These are phyloP conservation scores for Aspergillus ochraceus DNA, from an alignment of 2,329 filamentous ascomycete genomes.

Conservation along the genomic window DNA sequence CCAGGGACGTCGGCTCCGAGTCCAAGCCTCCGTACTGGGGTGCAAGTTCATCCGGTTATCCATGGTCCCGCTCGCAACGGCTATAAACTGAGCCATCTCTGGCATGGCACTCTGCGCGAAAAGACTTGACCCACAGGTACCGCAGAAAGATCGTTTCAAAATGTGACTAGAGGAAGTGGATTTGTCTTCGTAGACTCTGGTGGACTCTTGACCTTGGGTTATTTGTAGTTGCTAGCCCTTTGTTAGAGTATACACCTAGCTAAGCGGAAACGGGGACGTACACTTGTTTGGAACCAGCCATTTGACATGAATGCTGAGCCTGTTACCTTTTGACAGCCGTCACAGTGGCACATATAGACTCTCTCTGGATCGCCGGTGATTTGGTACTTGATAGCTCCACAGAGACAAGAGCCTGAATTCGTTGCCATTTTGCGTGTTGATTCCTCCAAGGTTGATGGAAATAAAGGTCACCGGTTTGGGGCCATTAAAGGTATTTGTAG, in stretches of 20 bases:
- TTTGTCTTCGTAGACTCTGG: conserved; percentile 18
- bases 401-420: conserved; percentile 22
- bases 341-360: conserved; percentile 22
- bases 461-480: too few relatives aligned
- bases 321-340: conserved; percentile 23
- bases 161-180: conserved; percentile 8
- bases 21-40: conserved; percentile 3
- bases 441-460: too few relatives aligned
- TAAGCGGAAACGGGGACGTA: conserved; percentile 1
- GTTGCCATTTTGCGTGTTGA: too few relatives aligned
- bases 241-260: not conserved
- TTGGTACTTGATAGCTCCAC: conserved; percentile 18
- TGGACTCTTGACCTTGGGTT: conserved; percentile 7
- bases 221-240: conserved; percentile 13
- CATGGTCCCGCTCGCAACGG: conserved; percentile 15
- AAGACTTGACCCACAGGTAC: conserved; percentile 18
- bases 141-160: conserved; percentile 21
- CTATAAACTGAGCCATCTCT: not conserved
- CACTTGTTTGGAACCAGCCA: conserved; percentile 13
- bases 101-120: conserved; percentile 4
- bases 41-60: conserved; percentile 1
- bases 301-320: conserved; percentile 25
- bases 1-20: conserved; percentile 6
- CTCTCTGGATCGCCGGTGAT: conserved; percentile 14
- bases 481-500: too few relatives aligned